A percentile compares a stretch with the other conserved stretches of the same genome.
Evolutionary conservation across 345 rosid species (phyloP).

Genomic region (Lepidium aucheri): DNA sequence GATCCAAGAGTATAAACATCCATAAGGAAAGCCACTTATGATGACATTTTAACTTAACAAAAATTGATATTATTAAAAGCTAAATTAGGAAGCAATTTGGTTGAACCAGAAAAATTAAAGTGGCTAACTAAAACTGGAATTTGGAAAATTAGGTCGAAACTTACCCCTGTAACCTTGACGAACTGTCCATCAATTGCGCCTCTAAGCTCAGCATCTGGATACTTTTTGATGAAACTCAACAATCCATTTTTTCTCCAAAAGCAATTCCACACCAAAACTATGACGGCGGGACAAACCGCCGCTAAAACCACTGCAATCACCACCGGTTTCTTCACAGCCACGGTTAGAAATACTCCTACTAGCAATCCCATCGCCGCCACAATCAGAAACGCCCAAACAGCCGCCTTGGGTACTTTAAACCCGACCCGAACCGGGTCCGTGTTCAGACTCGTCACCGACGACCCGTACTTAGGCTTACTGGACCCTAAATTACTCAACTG

Average conservation of each 20-base stretch:
- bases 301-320: constrained; percentile 63
- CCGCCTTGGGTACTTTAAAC: constrained; percentile 65
- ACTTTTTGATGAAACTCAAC: constrained; percentile 49
- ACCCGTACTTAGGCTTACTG: constrained; percentile 58
- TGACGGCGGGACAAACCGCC: constrained; percentile 38
- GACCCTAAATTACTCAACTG: constrained; percentile 28
- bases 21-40: background rate
- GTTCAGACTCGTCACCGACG: constrained; percentile 68
- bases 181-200: constrained; percentile 89
- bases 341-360: constrained; percentile 67
- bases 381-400: constrained; percentile 60
- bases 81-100: background rate
- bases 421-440: constrained; percentile 61
- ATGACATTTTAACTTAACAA: constrained; percentile 5
- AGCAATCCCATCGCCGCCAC: constrained; percentile 55
- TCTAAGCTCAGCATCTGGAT: constrained; percentile 86
- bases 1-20: constrained; percentile 1
- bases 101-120: background rate
- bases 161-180: constrained; percentile 95
- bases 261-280: constrained; percentile 62
- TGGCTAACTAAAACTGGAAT: constrained; percentile 1
- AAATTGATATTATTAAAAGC: background rate
- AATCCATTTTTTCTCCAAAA: constrained; percentile 65
- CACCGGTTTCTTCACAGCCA: constrained; percentile 66
- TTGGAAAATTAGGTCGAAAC: background rate